Evolutionary conservation across 2,329 filamentous ascomycete species (phyloP), one percentile per base, ranked within the genome.

Genomic region (Colletotrichum filicis): DNA sequence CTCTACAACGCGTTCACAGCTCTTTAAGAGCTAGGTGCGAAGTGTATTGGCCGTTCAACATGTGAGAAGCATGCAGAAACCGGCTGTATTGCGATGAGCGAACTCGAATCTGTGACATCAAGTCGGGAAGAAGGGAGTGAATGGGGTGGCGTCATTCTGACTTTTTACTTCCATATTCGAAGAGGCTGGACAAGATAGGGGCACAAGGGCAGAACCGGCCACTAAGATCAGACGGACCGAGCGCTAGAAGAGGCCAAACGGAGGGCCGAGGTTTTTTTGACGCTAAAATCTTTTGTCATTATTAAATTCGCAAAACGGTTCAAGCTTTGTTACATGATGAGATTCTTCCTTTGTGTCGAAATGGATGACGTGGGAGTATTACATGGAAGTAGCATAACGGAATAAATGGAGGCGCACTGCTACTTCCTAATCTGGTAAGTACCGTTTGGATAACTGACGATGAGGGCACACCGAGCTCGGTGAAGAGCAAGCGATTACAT

Each of bases 401-500:
- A 9, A n/a, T 9, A 19, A 8, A n/a, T n/a, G 42, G 19, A 49
- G 42, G 16, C 7, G 19, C 11, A 22, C 19, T 5, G 42, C 42
- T n/a, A 49, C 37, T 49, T 49, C 19, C 42, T 49, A 49, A 16
- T 14, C 19, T n/a, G 42, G 16, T n/a, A 49, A 49, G 42, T 49
- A 9, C 42, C 42, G 42, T 49, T 22, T n/a, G 42, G 4, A 8
- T 22, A 22, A 22, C 4, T 49, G 42, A 49, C 42, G 42, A 49
- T 49, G 19, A 1, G 8, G 2, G 22, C 24, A 55, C 57, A 59
- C 30, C 32, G 57, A 59, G 57, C n/a, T 42, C 57, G 32, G 7
- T 46, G 3, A 35, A 22, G 9, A 7, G 28, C 78, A 76, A 74
- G 53, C 75, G 76, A 0, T 67, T 80, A 14, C 75, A 74, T 8